These are phyloP conservation scores for Ilyonectria destructans DNA, from an alignment of 2,329 filamentous ascomycete species.

Conservation along the genomic window DNA sequence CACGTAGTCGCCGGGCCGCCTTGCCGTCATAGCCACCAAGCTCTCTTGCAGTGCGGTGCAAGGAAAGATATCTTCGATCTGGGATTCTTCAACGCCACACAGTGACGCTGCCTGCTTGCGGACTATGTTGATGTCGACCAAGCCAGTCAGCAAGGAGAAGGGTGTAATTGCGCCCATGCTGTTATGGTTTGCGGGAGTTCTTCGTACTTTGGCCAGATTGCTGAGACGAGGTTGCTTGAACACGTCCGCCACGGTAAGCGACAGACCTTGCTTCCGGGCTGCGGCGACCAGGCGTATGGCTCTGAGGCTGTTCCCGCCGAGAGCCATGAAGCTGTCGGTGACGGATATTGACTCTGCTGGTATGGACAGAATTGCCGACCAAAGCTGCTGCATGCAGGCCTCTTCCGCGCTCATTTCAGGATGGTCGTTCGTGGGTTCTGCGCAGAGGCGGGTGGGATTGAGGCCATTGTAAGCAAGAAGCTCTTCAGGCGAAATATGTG, in stretches of 20 bases:
- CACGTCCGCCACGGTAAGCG: slow-evolving; percentile 15
- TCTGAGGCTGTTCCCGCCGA: slow-evolving; percentile 13
- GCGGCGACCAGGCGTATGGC: slow-evolving; percentile 14
- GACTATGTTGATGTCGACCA: slow-evolving; percentile 6
- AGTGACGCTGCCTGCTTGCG: slow-evolving; percentile 14
- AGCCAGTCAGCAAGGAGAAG: slow-evolving; percentile 12
- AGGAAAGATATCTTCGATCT: slow-evolving; percentile 15
- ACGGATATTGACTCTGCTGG: slow-evolving; percentile 11
- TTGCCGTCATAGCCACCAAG: slow-evolving; percentile 13
- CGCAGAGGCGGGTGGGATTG: neutral
- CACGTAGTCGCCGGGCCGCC: slow-evolving; percentile 15
- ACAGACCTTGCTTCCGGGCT: slow-evolving; percentile 15
- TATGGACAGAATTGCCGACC: slow-evolving; percentile 12
- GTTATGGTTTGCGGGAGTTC: slow-evolving; percentile 6
- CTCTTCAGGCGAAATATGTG: slow-evolving; percentile 10
- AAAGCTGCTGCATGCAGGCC: slow-evolving; percentile 13
- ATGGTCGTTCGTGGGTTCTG: slow-evolving; percentile 4
- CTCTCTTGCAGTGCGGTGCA: slow-evolving; percentile 12
- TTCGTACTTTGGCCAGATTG: slow-evolving; percentile 15
- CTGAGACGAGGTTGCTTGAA: slow-evolving; percentile 14
- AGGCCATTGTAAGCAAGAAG: slow-evolving; percentile 11
- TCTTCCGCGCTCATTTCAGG: slow-evolving; percentile 15
- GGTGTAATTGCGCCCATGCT: slow-evolving; percentile 11
- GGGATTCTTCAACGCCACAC: slow-evolving; percentile 9
- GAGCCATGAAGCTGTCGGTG: slow-evolving; percentile 10